Percentiles rank a stretch among this genome's conserved stretches.
phyloP scores from a whole-genome alignment of 371 early-diverging fungal genomes.

The Amoeboaphelidium occidentale region DNA sequence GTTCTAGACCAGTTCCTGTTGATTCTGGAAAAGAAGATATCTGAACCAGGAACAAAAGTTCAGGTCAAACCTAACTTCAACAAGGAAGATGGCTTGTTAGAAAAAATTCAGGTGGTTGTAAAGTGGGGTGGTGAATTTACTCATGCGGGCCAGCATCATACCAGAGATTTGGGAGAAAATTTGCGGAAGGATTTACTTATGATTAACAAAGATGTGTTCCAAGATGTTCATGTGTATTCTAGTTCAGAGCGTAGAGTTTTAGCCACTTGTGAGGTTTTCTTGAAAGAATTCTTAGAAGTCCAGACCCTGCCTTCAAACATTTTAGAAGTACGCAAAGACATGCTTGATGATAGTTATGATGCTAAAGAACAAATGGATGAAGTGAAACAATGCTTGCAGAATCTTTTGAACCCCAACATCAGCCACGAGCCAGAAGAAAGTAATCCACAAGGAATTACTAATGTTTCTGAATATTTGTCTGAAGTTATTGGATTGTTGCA shows the following conservation, averaged over 20 bases:
- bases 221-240: constrained; percentile 60
- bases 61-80: constrained; percentile 59
- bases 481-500: constrained; percentile 41
- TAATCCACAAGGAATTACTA: constrained; percentile 9
- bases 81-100: constrained; percentile 24
- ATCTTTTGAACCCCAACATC: constrained; percentile 14
- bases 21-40: constrained; percentile 51
- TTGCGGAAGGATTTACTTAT: constrained; percentile 70
- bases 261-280: constrained; percentile 30
- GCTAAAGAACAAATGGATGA: constrained; percentile 77
- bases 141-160: constrained; percentile 76
- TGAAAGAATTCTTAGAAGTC: constrained; percentile 2
- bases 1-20: constrained; percentile 34
- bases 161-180: constrained; percentile 72
- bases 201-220: constrained; percentile 53
- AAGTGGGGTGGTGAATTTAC: constrained; percentile 95
- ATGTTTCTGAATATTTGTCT: constrained; percentile 33
- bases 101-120: constrained; percentile 63
- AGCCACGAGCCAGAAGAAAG: neutral
- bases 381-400: constrained; percentile 47
- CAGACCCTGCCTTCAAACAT: constrained; percentile 23
- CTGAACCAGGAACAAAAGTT: constrained; percentile 70
- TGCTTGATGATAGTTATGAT: constrained; percentile 79
- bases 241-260: constrained; percentile 71
- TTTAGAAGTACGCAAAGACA: constrained; percentile 50